A percentile compares a stretch with the other conserved stretches of the same genome.
phyloP scores from a whole-genome alignment of 2,329 filamentous ascomycete species.

The Aspergillus sp. region DNA sequence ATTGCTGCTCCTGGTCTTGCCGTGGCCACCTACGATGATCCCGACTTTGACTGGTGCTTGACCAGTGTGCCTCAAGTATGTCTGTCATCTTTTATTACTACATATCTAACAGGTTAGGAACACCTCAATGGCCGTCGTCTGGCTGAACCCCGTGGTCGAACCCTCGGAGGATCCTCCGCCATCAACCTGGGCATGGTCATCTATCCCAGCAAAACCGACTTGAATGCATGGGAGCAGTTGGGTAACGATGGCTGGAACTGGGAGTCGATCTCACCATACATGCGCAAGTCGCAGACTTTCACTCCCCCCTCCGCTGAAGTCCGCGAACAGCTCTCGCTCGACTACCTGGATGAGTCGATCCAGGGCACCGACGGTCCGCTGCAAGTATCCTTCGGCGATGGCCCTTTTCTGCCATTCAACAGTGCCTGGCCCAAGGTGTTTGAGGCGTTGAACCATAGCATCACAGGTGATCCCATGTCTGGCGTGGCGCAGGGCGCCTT shows the following conservation, averaged over 20 bases:
- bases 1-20: conserved; percentile 17
- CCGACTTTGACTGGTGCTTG: conserved; percentile 22
- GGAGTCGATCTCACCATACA: conserved; percentile 44
- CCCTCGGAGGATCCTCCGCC: conserved; percentile 46
- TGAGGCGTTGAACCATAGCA: conserved; percentile 15
- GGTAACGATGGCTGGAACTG: conserved; percentile 45
- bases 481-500: conserved; percentile 37
- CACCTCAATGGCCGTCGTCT: too few species aligned
- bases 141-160: conserved; percentile 42
- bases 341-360: background rate
- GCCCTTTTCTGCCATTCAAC: conserved; percentile 4
- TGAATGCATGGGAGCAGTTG: conserved; percentile 42
- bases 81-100: background rate
- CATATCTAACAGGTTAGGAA: too few species aligned
- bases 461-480: conserved; percentile 25
- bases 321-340: conserved; percentile 5
- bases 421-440: conserved; percentile 21
- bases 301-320: conserved; percentile 17
- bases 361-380: conserved; percentile 13
- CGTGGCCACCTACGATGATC: conserved; percentile 12
- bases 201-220: conserved; percentile 29
- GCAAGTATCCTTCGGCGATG: conserved; percentile 15
- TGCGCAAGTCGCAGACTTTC: conserved; percentile 38
- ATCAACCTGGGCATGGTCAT: conserved; percentile 36
- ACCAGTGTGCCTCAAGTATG: conserved; percentile 20